Evolutionary conservation across 257 asterid species (phyloP).

Genomic region (Plantago major): DNA sequence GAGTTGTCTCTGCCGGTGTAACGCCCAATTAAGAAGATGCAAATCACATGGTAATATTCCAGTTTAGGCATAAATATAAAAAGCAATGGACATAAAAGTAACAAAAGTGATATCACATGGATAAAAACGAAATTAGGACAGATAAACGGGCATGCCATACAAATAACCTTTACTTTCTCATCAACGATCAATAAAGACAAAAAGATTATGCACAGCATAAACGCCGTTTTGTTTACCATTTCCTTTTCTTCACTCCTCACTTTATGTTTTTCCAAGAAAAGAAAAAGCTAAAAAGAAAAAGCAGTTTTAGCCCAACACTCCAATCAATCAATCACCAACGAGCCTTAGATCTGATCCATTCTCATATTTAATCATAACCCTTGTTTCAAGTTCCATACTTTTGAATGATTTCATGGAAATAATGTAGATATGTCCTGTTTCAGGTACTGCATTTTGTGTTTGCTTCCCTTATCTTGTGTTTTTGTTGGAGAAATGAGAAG

Average conservation of each 20-base stretch:
- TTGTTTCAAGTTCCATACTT: slow-evolving; percentile 26
- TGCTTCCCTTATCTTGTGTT: too few relatives aligned
- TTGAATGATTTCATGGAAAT: slow-evolving; percentile 10
- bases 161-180: background rate
- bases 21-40: too few relatives aligned
- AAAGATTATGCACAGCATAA: slow-evolving; percentile 4
- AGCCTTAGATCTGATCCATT: slow-evolving; percentile 42
- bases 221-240: slow-evolving; percentile 25
- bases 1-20: too few relatives aligned
- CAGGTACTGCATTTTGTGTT: slow-evolving; percentile 26
- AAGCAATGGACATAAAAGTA: background rate
- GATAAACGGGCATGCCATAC: too few relatives aligned
- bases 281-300: slow-evolving; percentile 7
- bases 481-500: slow-evolving; percentile 3
- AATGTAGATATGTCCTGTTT: slow-evolving; percentile 13
- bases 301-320: slow-evolving; percentile 23
- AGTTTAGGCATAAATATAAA: background rate
- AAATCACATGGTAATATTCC: slow-evolving; percentile 2
- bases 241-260: slow-evolving; percentile 15
- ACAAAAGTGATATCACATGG: background rate
- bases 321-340: slow-evolving; percentile 32
- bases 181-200: slow-evolving; percentile 1
- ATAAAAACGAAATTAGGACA: background rate
- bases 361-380: slow-evolving; percentile 20
- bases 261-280: slow-evolving; percentile 12